Percentiles rank a stretch among this genome's conserved stretches.
Conservation (phyloP, 139 green algal genomes). For the Mesotaenium endlicherianum region DNA sequence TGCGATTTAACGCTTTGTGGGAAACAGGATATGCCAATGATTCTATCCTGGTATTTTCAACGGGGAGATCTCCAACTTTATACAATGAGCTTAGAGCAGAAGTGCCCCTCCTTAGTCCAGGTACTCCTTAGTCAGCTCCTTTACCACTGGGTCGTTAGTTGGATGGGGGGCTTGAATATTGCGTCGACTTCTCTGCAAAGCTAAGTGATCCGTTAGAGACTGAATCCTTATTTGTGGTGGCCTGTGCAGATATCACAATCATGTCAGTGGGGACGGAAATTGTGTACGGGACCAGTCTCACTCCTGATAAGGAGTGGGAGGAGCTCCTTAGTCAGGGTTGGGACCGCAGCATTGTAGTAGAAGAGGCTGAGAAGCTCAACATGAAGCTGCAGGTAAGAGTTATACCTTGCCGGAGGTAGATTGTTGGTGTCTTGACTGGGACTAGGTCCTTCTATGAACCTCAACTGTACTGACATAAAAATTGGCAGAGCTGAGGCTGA, state of each 20-base stretch:
- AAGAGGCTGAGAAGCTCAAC: slow-evolving; percentile 50
- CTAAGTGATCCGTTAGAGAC: background rate
- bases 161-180: background rate
- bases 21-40: slow-evolving; percentile 63
- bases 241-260: slow-evolving; percentile 28
- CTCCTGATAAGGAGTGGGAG: slow-evolving; percentile 69
- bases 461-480: no score
- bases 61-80: slow-evolving; percentile 76
- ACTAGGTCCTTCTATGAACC: no score
- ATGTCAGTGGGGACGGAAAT: slow-evolving; percentile 85
- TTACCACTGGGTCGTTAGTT: no score
- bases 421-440: no score
- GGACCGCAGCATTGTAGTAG: slow-evolving; percentile 54
- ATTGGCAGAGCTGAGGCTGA: no score
- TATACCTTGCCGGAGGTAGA: no score
- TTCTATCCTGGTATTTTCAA: slow-evolving; percentile 88
- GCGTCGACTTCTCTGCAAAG: background rate
- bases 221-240: background rate
- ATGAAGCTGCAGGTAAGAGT: no score
- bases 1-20: slow-evolving; percentile 77
- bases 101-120: slow-evolving; percentile 73
- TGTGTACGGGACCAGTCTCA: background rate
- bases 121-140: no score
- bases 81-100: slow-evolving; percentile 74
- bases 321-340: slow-evolving; percentile 59